Conservation (phyloP, 371 early-diverging fungal genomes). For the Mucor circinelloides region DNA sequence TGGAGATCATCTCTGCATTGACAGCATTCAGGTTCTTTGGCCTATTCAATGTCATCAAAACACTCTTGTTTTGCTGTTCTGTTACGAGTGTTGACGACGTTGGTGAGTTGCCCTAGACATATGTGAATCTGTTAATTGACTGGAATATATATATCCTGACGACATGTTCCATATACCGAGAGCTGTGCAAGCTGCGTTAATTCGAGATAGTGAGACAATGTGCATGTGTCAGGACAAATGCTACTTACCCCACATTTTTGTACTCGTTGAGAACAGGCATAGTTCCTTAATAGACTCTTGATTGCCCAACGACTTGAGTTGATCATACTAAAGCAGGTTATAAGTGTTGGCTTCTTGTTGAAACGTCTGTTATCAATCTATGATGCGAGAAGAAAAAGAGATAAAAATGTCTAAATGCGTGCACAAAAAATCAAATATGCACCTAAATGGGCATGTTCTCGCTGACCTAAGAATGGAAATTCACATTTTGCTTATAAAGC, state of each 20-base stretch:
- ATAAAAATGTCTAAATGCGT: too few species aligned
- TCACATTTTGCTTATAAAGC: too few species aligned
- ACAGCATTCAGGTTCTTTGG: not conserved
- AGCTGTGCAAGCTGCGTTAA: not conserved
- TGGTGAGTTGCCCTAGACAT: not conserved
- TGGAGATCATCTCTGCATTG: not conserved
- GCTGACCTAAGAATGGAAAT: too few species aligned
- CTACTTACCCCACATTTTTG: not conserved
- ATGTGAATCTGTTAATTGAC: not conserved
- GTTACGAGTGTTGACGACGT: not conserved
- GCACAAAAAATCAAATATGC: too few species aligned
- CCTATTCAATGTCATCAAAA: not conserved
- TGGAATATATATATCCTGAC: not conserved
- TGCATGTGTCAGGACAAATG: not conserved
- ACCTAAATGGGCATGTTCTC: too few species aligned
- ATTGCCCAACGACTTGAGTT: not conserved
- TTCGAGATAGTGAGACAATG: not conserved
- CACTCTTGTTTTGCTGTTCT: not conserved
- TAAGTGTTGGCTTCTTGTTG: not conserved
- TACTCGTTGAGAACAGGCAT: not conserved
- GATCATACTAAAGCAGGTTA: not conserved
- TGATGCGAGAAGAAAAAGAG: not conserved
- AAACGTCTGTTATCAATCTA: not conserved
- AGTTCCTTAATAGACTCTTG: not conserved
- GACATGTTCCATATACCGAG: not conserved